Conservation (phyloP, 352 stramenopile genomes). For the Pythium brachiatum region DNA sequence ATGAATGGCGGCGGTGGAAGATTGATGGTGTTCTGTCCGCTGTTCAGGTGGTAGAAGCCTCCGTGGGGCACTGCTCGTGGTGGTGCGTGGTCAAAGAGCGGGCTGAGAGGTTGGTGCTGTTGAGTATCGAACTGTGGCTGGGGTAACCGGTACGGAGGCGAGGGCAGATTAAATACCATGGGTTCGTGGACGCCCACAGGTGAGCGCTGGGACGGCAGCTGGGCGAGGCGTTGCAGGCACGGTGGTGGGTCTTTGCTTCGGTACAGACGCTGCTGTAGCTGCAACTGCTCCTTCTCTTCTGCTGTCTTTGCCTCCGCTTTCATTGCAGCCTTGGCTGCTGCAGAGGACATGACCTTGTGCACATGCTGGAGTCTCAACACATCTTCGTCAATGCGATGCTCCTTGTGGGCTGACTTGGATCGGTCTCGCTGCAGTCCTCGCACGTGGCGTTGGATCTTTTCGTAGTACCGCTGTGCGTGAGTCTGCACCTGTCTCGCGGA, state of each 20-base stretch:
- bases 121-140: constrained; percentile 7
- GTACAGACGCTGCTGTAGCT: constrained; percentile 15
- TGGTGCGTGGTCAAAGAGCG: not conserved
- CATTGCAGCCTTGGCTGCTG: not conserved
- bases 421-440: constrained; percentile 36
- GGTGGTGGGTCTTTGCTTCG: constrained; percentile 21
- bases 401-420: constrained; percentile 20
- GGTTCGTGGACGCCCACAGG: constrained; percentile 14
- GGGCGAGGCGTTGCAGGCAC: constrained; percentile 17
- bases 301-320: not conserved
- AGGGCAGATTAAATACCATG: not conserved
- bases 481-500: constrained; percentile 71
- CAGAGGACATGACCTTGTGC: constrained; percentile 12
- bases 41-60: not conserved
- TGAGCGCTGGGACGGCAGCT: constrained; percentile 8
- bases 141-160: not conserved
- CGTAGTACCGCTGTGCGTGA: constrained; percentile 57
- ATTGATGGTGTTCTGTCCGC: not conserved
- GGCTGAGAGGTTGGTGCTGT: not conserved
- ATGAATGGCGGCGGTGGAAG: not conserved
- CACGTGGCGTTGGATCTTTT: constrained; percentile 65
- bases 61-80: not conserved
- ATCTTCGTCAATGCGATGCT: constrained; percentile 26
- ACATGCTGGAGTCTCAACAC: constrained; percentile 18
- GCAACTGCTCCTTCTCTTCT: not conserved